Evolutionary conservation across 2,329 filamentous ascomycete genomes (phyloP).

Genomic region (Fusarium sp.): DNA sequence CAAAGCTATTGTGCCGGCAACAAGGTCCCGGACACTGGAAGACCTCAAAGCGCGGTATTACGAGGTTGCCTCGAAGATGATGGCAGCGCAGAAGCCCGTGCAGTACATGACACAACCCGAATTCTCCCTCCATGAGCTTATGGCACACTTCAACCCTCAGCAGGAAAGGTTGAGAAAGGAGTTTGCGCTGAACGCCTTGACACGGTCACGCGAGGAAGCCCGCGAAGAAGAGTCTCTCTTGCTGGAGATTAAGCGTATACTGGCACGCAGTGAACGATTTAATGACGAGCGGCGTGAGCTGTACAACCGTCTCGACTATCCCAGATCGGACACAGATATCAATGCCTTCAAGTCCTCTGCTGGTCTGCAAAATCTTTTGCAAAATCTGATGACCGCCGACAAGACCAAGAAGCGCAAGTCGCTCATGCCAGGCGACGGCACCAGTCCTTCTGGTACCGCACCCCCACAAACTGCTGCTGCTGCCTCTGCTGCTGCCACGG

Average conservation of each 20-base stretch:
- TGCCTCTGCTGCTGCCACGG: constrained; percentile 26
- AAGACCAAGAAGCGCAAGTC: constrained; percentile 90
- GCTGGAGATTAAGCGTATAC: constrained; percentile 90
- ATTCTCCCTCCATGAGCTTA: constrained; percentile 83
- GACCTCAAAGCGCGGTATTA: constrained; percentile 94
- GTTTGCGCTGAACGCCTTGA: constrained; percentile 82
- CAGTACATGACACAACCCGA: constrained; percentile 90
- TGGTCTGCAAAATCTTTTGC: constrained; percentile 81
- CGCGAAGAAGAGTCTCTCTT: constrained; percentile 91
- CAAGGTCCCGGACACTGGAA: constrained; percentile 77
- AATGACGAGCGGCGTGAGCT: constrained; percentile 89
- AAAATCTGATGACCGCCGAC: constrained; percentile 84
- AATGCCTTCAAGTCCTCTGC: constrained; percentile 82
- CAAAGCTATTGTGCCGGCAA: constrained; percentile 65
- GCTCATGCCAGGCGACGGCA: constrained; percentile 69
- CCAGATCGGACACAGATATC: constrained; percentile 75
- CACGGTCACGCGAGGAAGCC: constrained; percentile 85
- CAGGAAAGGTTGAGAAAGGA: constrained; percentile 85
- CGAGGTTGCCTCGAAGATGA: constrained; percentile 82
- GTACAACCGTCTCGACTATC: constrained; percentile 87
- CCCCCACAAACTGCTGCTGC: constrained; percentile 45
- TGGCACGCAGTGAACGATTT: constrained; percentile 85
- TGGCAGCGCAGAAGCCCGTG: constrained; percentile 81
- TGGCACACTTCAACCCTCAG: constrained; percentile 85
- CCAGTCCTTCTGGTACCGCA: constrained; percentile 57